Evolutionary conservation across 495 filamentous ascomycete species (phyloP), one percentile per base, ranked within the genome.

Genomic region (Bryoglossum gracile): DNA sequence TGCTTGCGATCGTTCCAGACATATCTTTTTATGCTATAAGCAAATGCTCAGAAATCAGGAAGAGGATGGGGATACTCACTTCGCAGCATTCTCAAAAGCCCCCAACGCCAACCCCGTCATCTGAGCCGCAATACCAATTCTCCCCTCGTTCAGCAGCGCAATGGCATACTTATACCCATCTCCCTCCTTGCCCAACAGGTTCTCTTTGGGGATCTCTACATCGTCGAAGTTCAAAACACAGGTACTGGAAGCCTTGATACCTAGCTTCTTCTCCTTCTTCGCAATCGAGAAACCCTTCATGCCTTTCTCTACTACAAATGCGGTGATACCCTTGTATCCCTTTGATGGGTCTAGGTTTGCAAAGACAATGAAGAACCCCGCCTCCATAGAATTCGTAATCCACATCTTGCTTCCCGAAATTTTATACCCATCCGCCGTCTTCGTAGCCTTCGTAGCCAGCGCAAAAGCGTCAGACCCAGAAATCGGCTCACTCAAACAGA

Each of bases 261-360:
- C 92, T 25, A 99, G 80, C 75, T 99, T 99, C 82, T 95, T 95
- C 75, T 99, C 92, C 74, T 99, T 99, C 78, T 99, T 99, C 16
- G 92, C 87, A 63, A 99, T 90, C 14, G 77, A 81, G 75, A 99
- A 97, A 3, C 92, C 92, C 47, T 83, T 82, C 41, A 80, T 86
- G 57, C 71, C 81, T 69, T 94, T 95, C 70, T 96, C 89, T 16
- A 97, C 80, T 55, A 99, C 77, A 65, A 99, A 97, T 35, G 91
- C 90, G 1, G 89, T 91, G 67, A 99, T 99, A 32, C 92, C 92
- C 64, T 87, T 87, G 74, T 99, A 94, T 10, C 86, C 89, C 63
- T 87, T 83, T 65, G 76, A 81, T 3, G 84, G 87, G 62, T 95
- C 80, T 3, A 97, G 68, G 68, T 95, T 97, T 62, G 92, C 92